phyloP scores from a whole-genome alignment of 495 filamentous ascomycete genomes.

The Jackrogersella multiformis region DNA sequence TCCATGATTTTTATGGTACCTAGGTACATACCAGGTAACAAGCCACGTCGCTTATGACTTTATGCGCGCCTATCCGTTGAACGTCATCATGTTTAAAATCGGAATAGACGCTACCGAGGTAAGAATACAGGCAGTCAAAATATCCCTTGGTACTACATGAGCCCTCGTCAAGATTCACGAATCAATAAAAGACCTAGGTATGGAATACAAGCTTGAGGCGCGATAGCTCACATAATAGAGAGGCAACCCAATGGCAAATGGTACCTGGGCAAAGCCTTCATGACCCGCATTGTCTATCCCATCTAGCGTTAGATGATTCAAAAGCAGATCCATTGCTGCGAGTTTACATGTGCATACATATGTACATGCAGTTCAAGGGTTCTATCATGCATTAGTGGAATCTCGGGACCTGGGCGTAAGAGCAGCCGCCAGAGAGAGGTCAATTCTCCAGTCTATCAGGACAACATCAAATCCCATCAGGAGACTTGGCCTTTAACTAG shows the following conservation, averaged over 20 bases:
- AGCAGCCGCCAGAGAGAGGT: slow-evolving; percentile 39
- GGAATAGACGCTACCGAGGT: too few species aligned
- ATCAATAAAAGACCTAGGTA: slow-evolving; percentile 8
- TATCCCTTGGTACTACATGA: not conserved
- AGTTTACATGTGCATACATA: slow-evolving; percentile 13
- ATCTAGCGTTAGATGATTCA: slow-evolving; percentile 16
- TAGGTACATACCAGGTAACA: slow-evolving; percentile 11
- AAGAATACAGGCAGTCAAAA: too few species aligned
- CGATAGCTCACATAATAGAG: slow-evolving; percentile 12
- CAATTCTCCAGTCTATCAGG: slow-evolving; percentile 15
- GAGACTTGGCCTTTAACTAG: slow-evolving; percentile 1
- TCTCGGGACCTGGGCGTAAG: slow-evolving; percentile 19
- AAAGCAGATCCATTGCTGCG: slow-evolving; percentile 5
- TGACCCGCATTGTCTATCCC: slow-evolving; percentile 14
- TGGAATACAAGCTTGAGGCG: slow-evolving; percentile 10
- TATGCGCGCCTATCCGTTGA: slow-evolving; percentile 10
- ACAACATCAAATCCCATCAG: not conserved
- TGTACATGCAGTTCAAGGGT: too few species aligned
- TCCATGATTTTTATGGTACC: not conserved
- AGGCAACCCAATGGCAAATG: slow-evolving; percentile 30
- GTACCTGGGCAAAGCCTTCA: slow-evolving; percentile 10
- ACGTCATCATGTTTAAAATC: too few species aligned
- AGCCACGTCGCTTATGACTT: slow-evolving; percentile 34
- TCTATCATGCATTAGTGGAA: slow-evolving; percentile 24
- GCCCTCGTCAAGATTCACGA: slow-evolving; percentile 1